Evolutionary conservation across 805 yeast species (phyloP).

Genomic region (Sugiyamaella mastotermitis): DNA sequence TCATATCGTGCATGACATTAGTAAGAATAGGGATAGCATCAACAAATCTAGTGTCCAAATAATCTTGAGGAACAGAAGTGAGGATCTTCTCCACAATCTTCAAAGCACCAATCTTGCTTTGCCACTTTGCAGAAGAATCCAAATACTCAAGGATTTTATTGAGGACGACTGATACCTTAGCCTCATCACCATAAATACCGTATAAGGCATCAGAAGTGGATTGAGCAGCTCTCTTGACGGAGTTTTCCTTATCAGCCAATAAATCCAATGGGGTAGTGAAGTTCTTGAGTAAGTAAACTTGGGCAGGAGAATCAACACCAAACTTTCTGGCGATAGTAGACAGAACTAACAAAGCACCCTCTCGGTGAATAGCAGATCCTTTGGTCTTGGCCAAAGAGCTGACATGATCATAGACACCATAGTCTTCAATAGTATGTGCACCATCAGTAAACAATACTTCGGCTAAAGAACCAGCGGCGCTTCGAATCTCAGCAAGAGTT

Average conservation of each 20-base stretch:
- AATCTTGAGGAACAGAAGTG: conserved; percentile 77
- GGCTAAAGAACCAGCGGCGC: conserved; percentile 49
- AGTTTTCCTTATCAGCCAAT: conserved; percentile 80
- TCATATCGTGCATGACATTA: conserved; percentile 89
- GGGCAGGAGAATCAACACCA: conserved; percentile 65
- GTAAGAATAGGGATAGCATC: conserved; percentile 78
- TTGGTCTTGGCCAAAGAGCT: conserved; percentile 67
- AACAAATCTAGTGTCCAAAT: conserved; percentile 74
- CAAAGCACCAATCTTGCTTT: conserved; percentile 76
- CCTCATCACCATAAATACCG: conserved; percentile 69
- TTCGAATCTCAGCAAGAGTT: conserved; percentile 48
- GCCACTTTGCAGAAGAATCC: conserved; percentile 87
- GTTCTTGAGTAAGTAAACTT: conserved; percentile 63
- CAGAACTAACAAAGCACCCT: conserved; percentile 61
- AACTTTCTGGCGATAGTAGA: conserved; percentile 54
- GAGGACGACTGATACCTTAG: conserved; percentile 64
- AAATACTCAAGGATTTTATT: conserved; percentile 58
- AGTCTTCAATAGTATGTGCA: conserved; percentile 45
- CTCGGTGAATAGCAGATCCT: conserved; percentile 68
- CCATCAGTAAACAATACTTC: conserved; percentile 43
- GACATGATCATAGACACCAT: conserved; percentile 60
- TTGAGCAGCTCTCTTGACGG: conserved; percentile 82
- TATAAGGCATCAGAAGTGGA: conserved; percentile 64
- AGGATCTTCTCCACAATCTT: conserved; percentile 65
- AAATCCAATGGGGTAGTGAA: conserved; percentile 62